Evolutionary conservation across 495 filamentous ascomycete genomes (phyloP).

Genomic region (Talaromyces ruber): DNA sequence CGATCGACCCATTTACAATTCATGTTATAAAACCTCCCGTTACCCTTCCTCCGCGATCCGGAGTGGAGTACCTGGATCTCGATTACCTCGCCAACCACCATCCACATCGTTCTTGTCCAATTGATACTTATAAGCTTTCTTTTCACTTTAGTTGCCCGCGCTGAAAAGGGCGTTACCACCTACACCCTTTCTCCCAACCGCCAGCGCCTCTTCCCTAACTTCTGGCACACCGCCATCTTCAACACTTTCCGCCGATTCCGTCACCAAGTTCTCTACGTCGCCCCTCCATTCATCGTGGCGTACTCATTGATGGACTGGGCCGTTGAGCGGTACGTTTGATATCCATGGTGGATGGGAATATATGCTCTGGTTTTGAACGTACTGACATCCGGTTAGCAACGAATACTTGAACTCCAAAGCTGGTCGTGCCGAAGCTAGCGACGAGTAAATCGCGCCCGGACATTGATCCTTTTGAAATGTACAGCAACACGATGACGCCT

Average conservation of each 20-base stretch:
- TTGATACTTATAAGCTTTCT: background rate
- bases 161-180: constrained; percentile 55
- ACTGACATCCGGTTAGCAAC: constrained; percentile 50
- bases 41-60: background rate
- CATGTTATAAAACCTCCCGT: background rate
- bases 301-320: constrained; percentile 85
- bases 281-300: constrained; percentile 64
- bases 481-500: background rate
- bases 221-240: constrained; percentile 55
- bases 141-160: constrained; percentile 6
- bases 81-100: background rate
- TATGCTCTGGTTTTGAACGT: background rate
- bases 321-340: constrained; percentile 57
- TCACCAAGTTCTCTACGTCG: constrained; percentile 70
- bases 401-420: constrained; percentile 88
- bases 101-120: background rate
- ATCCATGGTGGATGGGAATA: background rate
- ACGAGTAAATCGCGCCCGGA: constrained; percentile 25
- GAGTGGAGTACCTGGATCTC: background rate
- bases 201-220: constrained; percentile 56
- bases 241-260: constrained; percentile 50
- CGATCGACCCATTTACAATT: background rate
- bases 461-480: background rate
- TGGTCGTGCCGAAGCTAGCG: constrained; percentile 48
- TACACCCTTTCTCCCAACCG: constrained; percentile 58